These are phyloP conservation scores for Linnemannia schmuckeri DNA, from an alignment of 192 early-diverging fungal species.

Conservation along the genomic window DNA sequence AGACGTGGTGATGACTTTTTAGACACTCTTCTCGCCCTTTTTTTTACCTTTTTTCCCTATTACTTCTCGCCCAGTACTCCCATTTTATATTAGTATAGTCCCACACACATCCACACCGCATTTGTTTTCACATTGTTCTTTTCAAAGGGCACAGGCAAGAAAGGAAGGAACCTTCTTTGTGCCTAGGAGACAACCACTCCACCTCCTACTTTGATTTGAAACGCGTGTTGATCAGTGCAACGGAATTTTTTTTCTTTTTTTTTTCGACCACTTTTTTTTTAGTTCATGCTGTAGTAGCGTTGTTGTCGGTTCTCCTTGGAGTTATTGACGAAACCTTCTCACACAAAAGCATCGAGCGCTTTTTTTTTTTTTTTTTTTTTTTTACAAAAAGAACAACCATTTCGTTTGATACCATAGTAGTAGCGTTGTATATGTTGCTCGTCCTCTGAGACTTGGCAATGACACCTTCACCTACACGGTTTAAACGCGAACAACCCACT, in stretches of 20 bases:
- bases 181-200: background rate
- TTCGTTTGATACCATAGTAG: too few species aligned
- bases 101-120: background rate
- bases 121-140: background rate
- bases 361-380: conserved; percentile 34
- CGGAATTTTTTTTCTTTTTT: conserved; percentile 7
- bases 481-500: background rate
- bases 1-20: conserved; percentile 18
- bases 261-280: conserved; percentile 7
- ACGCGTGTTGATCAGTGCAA: background rate
- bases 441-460: background rate
- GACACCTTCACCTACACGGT: background rate
- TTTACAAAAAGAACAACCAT: background rate
- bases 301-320: background rate
- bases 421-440: background rate
- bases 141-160: background rate
- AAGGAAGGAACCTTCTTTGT: conserved; percentile 19
- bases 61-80: conserved; percentile 26
- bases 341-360: background rate
- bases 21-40: conserved; percentile 2
- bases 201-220: background rate
- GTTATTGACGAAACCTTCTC: conserved; percentile 1
- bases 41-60: background rate
- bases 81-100: conserved; percentile 5
- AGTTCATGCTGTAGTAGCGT: conserved; percentile 3